phyloP scores from a whole-genome alignment of 352 stramenopile genomes.

The Phytopythium montanum region DNA sequence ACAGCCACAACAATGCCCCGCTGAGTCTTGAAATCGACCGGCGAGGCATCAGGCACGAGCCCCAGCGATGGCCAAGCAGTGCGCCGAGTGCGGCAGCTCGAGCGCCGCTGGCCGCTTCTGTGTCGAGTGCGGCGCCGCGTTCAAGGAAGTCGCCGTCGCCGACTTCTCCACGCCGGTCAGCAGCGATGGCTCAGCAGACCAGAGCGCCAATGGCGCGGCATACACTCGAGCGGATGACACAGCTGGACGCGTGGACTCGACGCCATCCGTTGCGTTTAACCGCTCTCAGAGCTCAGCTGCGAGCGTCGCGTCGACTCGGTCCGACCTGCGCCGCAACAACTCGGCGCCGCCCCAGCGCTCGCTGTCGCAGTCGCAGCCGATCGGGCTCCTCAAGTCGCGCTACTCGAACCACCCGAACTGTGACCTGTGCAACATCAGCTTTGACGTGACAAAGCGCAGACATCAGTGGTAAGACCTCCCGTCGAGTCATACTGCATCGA shows the following conservation, averaged over 20 bases:
- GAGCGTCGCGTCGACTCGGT: not conserved
- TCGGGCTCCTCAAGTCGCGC: slow-evolving; percentile 32
- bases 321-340: slow-evolving; percentile 3
- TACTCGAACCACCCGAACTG: slow-evolving; percentile 65
- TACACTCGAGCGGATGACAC: not conserved
- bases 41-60: too few species aligned
- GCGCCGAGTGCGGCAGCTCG: slow-evolving; percentile 15
- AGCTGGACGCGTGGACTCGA: not conserved
- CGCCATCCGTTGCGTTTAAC: not conserved
- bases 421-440: slow-evolving; percentile 53
- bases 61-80: slow-evolving; percentile 11
- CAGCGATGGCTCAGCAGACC: not conserved
- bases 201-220: not conserved
- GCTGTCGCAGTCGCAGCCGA: slow-evolving; percentile 7
- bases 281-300: not conserved
- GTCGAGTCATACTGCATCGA: too few species aligned
- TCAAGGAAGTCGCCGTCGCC: slow-evolving; percentile 3
- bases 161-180: not conserved
- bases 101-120: slow-evolving; percentile 6
- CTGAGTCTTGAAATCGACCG: not conserved
- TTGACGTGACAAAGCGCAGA: slow-evolving; percentile 58
- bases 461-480: slow-evolving; percentile 75
- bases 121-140: slow-evolving; percentile 10
- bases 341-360: slow-evolving; percentile 9
- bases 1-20: not conserved